A percentile compares a stretch with the other conserved stretches of the same genome.
Conservation (phyloP, 441 rosid species). For the California macrophylla region DNA sequence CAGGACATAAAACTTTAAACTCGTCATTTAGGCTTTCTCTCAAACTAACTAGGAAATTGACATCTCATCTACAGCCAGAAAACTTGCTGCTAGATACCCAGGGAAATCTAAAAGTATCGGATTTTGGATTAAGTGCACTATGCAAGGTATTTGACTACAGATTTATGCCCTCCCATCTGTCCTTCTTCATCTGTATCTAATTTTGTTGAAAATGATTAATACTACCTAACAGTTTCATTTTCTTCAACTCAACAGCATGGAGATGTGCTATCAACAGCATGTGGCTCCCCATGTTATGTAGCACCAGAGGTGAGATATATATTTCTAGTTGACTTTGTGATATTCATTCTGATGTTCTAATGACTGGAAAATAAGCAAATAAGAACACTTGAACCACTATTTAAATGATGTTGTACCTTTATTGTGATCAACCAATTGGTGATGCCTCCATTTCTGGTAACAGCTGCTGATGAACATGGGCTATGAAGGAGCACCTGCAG, state of each 20-base stretch:
- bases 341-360: neutral
- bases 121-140: constrained; percentile 73
- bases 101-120: constrained; percentile 75
- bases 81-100: constrained; percentile 59
- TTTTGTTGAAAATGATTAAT: neutral
- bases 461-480: constrained; percentile 72
- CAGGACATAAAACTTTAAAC: constrained; percentile 9
- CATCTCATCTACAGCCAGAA: constrained; percentile 49
- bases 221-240: neutral
- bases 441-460: constrained; percentile 42
- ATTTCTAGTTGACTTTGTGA: neutral
- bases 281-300: constrained; percentile 84
- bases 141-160: constrained; percentile 38
- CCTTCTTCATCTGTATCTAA: neutral
- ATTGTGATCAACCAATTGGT: too few species aligned
- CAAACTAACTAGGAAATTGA: constrained; percentile 12
- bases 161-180: neutral
- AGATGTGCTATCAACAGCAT: constrained; percentile 64
- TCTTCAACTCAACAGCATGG: constrained; percentile 44
- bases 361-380: too few species aligned
- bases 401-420: too few species aligned
- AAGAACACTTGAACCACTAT: too few species aligned
- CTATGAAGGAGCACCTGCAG: constrained; percentile 81
- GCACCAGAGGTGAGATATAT: constrained; percentile 64
- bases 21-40: constrained; percentile 41